phyloP scores from a whole-genome alignment of 805 yeast genomes.

The Candida orba region DNA sequence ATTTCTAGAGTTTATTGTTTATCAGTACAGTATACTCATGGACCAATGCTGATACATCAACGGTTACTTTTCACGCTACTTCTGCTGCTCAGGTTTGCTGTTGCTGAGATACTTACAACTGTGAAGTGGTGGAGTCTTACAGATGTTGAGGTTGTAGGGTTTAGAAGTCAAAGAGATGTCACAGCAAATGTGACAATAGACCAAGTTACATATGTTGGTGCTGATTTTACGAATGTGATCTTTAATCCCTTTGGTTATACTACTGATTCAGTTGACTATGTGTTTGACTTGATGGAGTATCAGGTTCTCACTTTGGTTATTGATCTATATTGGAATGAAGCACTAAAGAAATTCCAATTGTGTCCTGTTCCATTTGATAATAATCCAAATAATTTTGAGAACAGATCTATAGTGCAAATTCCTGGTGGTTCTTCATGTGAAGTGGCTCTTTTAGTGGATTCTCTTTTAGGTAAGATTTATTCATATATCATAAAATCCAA shows the following conservation, averaged over 20 bases:
- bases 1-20: no score
- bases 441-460: conserved; percentile 19
- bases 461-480: conserved; percentile 25
- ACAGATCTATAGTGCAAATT: conserved; percentile 9
- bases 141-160: conserved; percentile 26
- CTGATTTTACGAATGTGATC: conserved; percentile 27
- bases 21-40: no score
- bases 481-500: conserved; percentile 34
- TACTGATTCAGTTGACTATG: conserved; percentile 21
- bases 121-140: conserved; percentile 28
- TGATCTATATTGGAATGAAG: conserved; percentile 52
- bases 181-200: conserved; percentile 33
- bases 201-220: conserved; percentile 35
- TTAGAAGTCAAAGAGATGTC: conserved; percentile 42
- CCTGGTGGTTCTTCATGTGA: conserved; percentile 15
- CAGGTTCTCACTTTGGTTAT: conserved; percentile 43
- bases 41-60: no score
- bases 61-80: neutral
- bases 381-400: neutral
- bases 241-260: conserved; percentile 29
- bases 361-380: conserved; percentile 42
- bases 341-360: conserved; percentile 42
- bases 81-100: neutral
- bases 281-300: conserved; percentile 29
- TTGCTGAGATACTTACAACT: neutral